Evolutionary conservation across 345 rosid species (phyloP), one percentile per base, ranked within the genome.

Genomic region (Ceriops decandra): DNA sequence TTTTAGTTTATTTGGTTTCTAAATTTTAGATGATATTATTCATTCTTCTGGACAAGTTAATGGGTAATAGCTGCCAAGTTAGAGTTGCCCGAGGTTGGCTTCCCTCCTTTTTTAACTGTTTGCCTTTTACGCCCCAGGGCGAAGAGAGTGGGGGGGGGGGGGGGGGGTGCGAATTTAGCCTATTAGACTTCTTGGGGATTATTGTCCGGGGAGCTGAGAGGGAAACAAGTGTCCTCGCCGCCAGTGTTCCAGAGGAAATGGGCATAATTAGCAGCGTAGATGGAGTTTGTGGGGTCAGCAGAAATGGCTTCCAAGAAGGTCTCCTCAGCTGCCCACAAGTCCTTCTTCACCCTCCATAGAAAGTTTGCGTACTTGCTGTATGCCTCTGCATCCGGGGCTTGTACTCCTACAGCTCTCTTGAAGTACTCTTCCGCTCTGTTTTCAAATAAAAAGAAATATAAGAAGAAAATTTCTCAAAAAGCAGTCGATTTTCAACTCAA

Each of bases 321-420:
- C 77, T 95, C 99, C 74, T 91, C 97, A 0, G 99, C 99, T n/a
- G 92, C 97, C 95, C 95, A 91, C 27, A 89, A 82, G 60, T 95
- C 96, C 24, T 85, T 83, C 72, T 78, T 81, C 57, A 62, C 95
- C 73, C 66, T 83, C 99, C 99, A 95, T 30, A 95, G 72, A 84
- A 95, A 95, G 68, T 61, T 78, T 6, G 99, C 99, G 42, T 91
- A 95, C 67, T 91, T 95, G 81, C 71, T 88, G 51, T 79, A 73
- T 0, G 95, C 91, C 75, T 95, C 99, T 0, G 95, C 93, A 24
- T 95, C 97, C 21, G 76, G 78, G 24, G 88, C 85, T 69, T 87
- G 89, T 79, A 77, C 87, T 26, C 61, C 79, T 11, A 71, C 63
- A 28, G 95, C 96, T 83, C 77, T 79, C 75, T 90, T 95, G 69